A percentile compares a stretch with the other conserved stretches of the same genome.
These are phyloP conservation scores for Oleoguttula mirabilis DNA, from an alignment of 495 filamentous ascomycete genomes.

Conservation along the genomic window DNA sequence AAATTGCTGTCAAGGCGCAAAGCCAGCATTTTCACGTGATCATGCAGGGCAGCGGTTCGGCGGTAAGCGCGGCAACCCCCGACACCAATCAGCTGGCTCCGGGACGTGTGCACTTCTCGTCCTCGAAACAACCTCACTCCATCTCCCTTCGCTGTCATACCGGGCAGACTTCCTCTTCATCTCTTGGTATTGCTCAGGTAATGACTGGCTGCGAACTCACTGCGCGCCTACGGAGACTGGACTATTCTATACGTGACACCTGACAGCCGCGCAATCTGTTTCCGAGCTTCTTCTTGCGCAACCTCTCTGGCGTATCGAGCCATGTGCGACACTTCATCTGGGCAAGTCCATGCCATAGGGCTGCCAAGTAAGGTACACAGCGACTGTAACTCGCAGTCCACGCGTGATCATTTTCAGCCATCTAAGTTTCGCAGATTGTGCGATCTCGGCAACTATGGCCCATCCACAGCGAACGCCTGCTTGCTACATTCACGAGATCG, in stretches of 20 bases:
- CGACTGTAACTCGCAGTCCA: no score
- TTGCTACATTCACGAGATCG: no score
- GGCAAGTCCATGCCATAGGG: not conserved
- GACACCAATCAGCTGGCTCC: no score
- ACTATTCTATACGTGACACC: not conserved
- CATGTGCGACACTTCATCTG: not conserved
- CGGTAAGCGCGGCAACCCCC: no score
- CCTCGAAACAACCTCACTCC: constrained; percentile 6
- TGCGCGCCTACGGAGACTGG: not conserved
- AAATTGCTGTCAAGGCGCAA: no score
- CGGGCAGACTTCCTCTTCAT: not conserved
- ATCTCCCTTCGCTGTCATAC: not conserved
- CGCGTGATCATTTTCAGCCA: not conserved
- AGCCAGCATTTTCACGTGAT: no score
- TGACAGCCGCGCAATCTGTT: not conserved
- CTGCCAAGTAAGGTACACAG: not conserved
- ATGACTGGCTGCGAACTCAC: not conserved
- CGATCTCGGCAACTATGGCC: no score
- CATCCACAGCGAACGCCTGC: no score
- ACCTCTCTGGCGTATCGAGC: not conserved
- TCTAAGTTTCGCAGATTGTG: not conserved
- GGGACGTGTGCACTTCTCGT: no score
- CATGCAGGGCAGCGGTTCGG: no score
- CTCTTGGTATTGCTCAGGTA: not conserved
- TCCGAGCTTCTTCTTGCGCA: not conserved